These are phyloP conservation scores for Corylus avellana DNA, from an alignment of 306 rosid species.

Conservation along the genomic window DNA sequence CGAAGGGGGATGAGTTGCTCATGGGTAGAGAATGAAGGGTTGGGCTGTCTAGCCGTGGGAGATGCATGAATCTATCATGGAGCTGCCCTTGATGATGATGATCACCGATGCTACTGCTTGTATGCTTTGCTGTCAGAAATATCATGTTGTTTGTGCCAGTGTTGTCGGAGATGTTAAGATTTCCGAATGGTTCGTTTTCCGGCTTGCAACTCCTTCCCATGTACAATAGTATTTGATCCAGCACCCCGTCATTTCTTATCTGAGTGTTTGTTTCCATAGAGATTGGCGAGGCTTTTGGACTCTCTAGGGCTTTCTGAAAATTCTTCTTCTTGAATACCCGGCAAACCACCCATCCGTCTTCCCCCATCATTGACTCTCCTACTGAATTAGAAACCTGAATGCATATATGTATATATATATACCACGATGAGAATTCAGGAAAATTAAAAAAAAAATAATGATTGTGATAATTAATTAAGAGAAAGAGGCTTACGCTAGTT, in stretches of 20 bases:
- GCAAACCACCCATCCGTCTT: slow-evolving; percentile 65
- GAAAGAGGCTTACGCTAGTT: slow-evolving; percentile 33
- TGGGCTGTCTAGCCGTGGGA: slow-evolving; percentile 58
- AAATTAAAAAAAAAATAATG: neutral
- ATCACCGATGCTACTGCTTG: neutral
- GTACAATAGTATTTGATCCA: slow-evolving; percentile 55
- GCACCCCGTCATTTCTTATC: slow-evolving; percentile 42
- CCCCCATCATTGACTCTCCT: slow-evolving; percentile 34
- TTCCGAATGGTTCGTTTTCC: slow-evolving; percentile 34
- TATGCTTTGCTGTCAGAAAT: slow-evolving; percentile 16
- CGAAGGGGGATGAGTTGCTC: slow-evolving; percentile 13
- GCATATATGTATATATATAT: neutral
- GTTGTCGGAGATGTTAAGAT: slow-evolving; percentile 20
- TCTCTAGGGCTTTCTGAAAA: slow-evolving; percentile 49
- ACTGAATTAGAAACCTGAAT: slow-evolving; percentile 40
- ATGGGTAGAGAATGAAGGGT: slow-evolving; percentile 31
- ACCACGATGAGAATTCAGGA: too few species aligned
- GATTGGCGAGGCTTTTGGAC: slow-evolving; percentile 40
- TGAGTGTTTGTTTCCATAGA: slow-evolving; percentile 29
- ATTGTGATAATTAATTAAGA: neutral
- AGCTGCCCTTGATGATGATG: neutral
- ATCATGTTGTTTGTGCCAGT: neutral
- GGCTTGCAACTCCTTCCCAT: slow-evolving; percentile 65
- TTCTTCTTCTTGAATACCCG: slow-evolving; percentile 64
- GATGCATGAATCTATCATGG: slow-evolving; percentile 48